Percentiles rank a stretch among this genome's conserved stretches.
Conservation (phyloP, 1,284 basidiomycete genomes). For the Leccinum pachyderme region DNA sequence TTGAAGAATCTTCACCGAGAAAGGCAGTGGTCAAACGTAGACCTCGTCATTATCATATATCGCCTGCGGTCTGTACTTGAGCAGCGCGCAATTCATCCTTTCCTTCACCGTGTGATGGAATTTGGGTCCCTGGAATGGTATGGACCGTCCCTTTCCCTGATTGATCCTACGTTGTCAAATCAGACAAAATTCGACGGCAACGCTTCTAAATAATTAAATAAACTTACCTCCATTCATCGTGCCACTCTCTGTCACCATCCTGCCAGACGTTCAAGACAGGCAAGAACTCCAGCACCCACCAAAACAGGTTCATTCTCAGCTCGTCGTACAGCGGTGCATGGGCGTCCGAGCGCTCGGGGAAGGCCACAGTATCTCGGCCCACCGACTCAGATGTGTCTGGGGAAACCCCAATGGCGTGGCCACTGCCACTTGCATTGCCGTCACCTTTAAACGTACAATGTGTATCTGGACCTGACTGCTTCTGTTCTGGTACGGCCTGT, state of each 20-base stretch:
- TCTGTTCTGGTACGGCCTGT: neutral
- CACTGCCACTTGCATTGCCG: neutral
- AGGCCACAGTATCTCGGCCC: neutral
- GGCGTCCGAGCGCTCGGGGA: constrained; percentile 24
- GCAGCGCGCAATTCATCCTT: constrained; percentile 22
- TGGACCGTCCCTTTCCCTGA: constrained; percentile 28
- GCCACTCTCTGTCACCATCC: constrained; percentile 27
- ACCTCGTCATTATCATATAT: constrained; percentile 16
- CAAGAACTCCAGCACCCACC: constrained; percentile 34
- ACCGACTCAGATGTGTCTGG: neutral
- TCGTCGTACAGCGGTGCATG: constrained; percentile 28
- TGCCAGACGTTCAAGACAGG: constrained; percentile 29
- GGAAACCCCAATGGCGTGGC: neutral
- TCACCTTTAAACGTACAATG: neutral
- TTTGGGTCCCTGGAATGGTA: constrained; percentile 25
- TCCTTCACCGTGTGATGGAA: constrained; percentile 35
- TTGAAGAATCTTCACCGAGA: neutral
- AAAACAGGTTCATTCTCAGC: constrained; percentile 15
- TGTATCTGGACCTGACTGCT: neutral
- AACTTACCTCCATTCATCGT: constrained; percentile 26
- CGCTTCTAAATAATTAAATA: neutral
- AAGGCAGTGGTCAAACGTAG: constrained; percentile 26
- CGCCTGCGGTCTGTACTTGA: constrained; percentile 31
- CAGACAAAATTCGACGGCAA: neutral
- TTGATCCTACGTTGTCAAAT: constrained; percentile 24